phyloP scores from a whole-genome alignment of 352 stramenopile species.

The Albugo candida region DNA sequence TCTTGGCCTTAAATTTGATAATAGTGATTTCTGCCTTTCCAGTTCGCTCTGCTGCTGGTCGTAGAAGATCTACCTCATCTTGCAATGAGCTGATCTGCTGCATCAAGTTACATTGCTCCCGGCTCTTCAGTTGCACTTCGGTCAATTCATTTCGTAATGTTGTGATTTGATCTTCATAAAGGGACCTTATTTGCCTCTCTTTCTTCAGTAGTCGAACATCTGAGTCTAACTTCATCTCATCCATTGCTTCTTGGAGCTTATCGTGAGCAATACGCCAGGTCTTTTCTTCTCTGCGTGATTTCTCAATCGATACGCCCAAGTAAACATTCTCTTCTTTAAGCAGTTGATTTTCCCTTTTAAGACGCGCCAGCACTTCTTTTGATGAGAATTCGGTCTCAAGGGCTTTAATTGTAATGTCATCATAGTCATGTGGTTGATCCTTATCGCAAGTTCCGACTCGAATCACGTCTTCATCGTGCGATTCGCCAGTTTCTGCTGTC shows the following conservation, averaged over 20 bases:
- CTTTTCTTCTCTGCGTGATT: conserved; percentile 2
- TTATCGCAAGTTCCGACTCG: too few relatives aligned
- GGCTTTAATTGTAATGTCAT: too few relatives aligned
- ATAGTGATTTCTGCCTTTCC: conserved; percentile 23
- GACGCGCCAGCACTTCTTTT: conserved; percentile 25
- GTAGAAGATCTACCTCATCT: conserved; percentile 53
- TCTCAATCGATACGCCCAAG: neutral
- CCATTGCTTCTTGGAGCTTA: conserved; percentile 11
- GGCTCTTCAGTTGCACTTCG: conserved; percentile 12
- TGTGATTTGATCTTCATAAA: conserved; percentile 31
- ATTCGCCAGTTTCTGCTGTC: too few relatives aligned
- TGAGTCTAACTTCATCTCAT: conserved; percentile 10
- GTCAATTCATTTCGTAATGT: conserved; percentile 23
- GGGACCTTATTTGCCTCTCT: conserved; percentile 22
- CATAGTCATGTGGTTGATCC: too few relatives aligned
- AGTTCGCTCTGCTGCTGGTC: conserved; percentile 23
- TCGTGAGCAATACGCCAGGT: too few relatives aligned
- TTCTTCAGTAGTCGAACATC: conserved; percentile 32
- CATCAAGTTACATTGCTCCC: conserved; percentile 15
- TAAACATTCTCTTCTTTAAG: conserved; percentile 41
- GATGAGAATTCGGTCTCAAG: conserved; percentile 9
- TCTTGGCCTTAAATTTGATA: conserved; percentile 47
- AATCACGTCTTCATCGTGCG: too few relatives aligned
- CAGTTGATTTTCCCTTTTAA: conserved; percentile 30
- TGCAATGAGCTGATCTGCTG: conserved; percentile 19